Evolutionary conservation across 257 asterid genomes (phyloP), one percentile per base, ranked within the genome.

Genomic region (Solanum chiquidenum): DNA sequence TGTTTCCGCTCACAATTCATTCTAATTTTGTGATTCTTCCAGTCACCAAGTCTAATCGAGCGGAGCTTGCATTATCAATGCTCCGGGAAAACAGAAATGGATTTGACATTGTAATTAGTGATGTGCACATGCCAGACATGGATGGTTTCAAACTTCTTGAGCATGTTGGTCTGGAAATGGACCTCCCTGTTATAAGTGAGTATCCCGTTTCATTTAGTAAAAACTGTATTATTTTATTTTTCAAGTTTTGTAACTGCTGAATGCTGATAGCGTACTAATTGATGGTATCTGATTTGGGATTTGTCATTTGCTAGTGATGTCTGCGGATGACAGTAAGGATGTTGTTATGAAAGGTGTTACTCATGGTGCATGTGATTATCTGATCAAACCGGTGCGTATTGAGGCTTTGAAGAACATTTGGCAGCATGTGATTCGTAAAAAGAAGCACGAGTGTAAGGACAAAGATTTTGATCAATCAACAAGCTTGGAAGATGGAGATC

Each of bases 101-200:
- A 21, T 97, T 87, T 33, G 98, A 97, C 58, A 75, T 97, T 87
- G 99, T 97, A 49, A 93, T 97, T 83, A 97, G 99, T 85, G 99
- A 97, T 77, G 99, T 97, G 14, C 99, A 96, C 86, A 97, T 97
- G 99, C 99, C 99, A 1, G 99, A 96, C 86, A 95, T 97, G 96
- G 98, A 97, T 89, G 99, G 99, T 68, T 97, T 97, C 89, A 97
- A 96, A 76, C 96, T 97, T 87, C 98, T 97, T 4, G 99, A 95
- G 89, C 92, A 89, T 12, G 91, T 97, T 86, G 99, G 99, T 16
- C 93, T 97, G 2, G 97, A 94, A 90, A 97, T 97, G 99, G 99
- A 97, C 92, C 92, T 97, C 23, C 99, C 99, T 0, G 99, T 97
- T 83, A 97, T 97, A 89, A 97, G 99, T 97, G 90, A 96, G 98